Conservation (phyloP, 1,284 basidiomycete species). For the Ustilago xerochloae region DNA sequence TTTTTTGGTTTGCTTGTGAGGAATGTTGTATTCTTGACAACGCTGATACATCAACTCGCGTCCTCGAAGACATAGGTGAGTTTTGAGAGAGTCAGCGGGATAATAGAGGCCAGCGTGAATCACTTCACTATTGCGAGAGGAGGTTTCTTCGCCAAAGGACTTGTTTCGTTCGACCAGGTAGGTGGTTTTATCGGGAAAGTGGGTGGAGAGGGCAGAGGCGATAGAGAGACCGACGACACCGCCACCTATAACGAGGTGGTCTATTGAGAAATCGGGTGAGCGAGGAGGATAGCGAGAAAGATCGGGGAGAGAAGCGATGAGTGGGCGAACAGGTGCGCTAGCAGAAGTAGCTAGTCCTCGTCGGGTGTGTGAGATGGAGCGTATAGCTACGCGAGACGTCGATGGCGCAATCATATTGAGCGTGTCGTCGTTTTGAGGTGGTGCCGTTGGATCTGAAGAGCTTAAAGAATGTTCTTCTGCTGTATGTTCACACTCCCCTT, state of each 20-base stretch:
- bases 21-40: slow-evolving; percentile 77
- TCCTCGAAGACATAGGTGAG: slow-evolving; percentile 85
- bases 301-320: slow-evolving; percentile 46
- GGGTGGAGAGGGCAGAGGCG: slow-evolving; percentile 78
- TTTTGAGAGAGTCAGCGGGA: slow-evolving; percentile 85
- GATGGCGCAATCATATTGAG: too few relatives aligned
- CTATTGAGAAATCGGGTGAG: slow-evolving; percentile 80
- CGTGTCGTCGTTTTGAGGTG: too few relatives aligned
- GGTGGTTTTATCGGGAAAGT: slow-evolving; percentile 79
- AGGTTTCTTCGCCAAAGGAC: slow-evolving; percentile 60
- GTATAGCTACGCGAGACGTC: background rate
- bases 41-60: slow-evolving; percentile 84
- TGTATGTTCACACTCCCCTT: too few relatives aligned
- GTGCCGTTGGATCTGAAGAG: too few relatives aligned
- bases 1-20: slow-evolving; percentile 82
- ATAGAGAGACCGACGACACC: slow-evolving; percentile 90
- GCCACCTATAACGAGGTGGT: slow-evolving; percentile 91
- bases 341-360: slow-evolving; percentile 25
- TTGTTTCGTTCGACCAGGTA: slow-evolving; percentile 85
- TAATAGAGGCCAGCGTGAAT: slow-evolving; percentile 83
- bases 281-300: slow-evolving; percentile 39
- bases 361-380: background rate
- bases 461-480: too few relatives aligned
- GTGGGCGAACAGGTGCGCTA: slow-evolving; percentile 16
- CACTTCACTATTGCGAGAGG: slow-evolving; percentile 92